phyloP scores from a whole-genome alignment of 129 eudicot genomes.

The Tanacetum coccineum region DNA sequence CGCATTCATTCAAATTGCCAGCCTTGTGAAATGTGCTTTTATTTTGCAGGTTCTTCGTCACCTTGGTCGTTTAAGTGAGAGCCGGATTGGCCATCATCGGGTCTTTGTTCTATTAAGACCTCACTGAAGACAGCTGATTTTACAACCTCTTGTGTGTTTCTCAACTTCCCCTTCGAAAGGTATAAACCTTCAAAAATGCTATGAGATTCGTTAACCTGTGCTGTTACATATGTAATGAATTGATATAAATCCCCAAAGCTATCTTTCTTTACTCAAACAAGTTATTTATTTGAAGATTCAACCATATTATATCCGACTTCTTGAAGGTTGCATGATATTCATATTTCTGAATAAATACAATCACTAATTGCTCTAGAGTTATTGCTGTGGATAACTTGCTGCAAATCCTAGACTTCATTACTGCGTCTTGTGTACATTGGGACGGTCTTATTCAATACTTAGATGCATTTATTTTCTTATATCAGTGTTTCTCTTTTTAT shows the following conservation, averaged over 20 bases:
- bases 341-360: not conserved
- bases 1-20: not conserved
- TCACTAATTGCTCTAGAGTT: not conserved
- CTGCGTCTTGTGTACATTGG: not conserved
- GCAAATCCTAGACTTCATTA: not conserved
- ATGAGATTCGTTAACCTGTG: conserved; percentile 12
- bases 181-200: not conserved
- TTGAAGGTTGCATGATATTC: conserved; percentile 13
- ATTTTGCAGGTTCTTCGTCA: conserved; percentile 72
- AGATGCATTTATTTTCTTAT: not conserved
- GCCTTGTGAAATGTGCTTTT: not conserved
- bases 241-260: not conserved
- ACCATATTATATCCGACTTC: not conserved
- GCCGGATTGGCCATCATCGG: conserved; percentile 81
- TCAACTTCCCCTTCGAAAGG: not conserved
- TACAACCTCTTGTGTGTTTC: not conserved
- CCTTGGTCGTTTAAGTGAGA: conserved; percentile 85
- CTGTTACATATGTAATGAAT: conserved; percentile 3
- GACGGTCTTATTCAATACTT: not conserved
- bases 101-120: conserved; percentile 68
- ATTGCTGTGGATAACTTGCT: not conserved
- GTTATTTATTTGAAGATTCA: not conserved
- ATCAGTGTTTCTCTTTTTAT: not conserved
- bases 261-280: conserved; percentile 8
- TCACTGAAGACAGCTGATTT: conserved; percentile 23